Evolutionary conservation across 352 stramenopile species (phyloP).

Genomic region (Globisporangium yorkense): DNA sequence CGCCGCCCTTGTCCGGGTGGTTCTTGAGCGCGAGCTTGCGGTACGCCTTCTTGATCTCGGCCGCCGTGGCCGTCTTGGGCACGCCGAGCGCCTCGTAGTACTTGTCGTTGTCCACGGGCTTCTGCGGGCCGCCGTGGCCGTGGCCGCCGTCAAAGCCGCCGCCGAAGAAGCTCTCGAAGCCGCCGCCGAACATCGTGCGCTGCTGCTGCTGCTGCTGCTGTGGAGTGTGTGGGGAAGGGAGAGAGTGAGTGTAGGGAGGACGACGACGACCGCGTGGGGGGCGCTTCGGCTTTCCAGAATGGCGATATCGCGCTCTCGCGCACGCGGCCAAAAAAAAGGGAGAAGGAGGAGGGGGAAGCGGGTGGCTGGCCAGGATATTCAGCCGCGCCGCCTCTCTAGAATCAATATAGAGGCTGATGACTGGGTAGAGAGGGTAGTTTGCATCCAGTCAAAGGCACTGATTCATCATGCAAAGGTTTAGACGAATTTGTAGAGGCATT

Average conservation of each 20-base stretch:
- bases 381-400: too few species aligned
- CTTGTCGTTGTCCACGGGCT: constrained; percentile 83
- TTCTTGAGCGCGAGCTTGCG: constrained; percentile 90
- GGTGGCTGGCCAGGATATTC: too few species aligned
- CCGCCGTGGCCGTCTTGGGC: constrained; percentile 70
- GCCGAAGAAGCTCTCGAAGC: constrained; percentile 85
- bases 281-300: constrained; percentile 12
- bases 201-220: constrained; percentile 8
- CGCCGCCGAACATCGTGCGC: constrained; percentile 67
- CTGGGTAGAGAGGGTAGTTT: too few species aligned
- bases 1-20: constrained; percentile 98
- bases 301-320: neutral
- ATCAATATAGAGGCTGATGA: too few species aligned
- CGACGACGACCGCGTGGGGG: neutral
- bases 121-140: constrained; percentile 32
- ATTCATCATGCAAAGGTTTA: too few species aligned
- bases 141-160: constrained; percentile 62
- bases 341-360: too few species aligned
- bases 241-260: neutral
- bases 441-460: too few species aligned
- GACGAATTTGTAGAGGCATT: too few species aligned
- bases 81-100: constrained; percentile 88
- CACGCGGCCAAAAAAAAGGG: too few species aligned
- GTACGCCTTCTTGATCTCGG: constrained; percentile 90
- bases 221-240: neutral